phyloP scores from a whole-genome alignment of 1,284 basidiomycete species.

The Hymenochaete sp. region DNA sequence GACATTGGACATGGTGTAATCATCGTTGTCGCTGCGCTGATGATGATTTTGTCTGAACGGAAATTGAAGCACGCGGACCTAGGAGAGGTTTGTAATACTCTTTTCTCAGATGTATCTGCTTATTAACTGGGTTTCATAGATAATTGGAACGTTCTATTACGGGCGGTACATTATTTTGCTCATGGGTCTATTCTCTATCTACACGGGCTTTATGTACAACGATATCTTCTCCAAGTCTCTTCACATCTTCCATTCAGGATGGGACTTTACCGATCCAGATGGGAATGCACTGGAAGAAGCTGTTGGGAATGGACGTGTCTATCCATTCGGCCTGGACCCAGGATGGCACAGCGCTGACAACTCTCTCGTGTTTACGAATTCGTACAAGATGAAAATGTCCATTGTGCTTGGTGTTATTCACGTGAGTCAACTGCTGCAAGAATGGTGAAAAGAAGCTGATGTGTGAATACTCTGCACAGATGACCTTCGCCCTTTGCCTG shows the following conservation, averaged over 20 bases:
- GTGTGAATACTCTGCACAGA: conserved; percentile 42
- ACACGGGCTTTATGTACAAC: conserved; percentile 98
- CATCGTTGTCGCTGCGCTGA: conserved; percentile 67
- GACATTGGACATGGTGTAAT: conserved; percentile 95
- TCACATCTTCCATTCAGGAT: conserved; percentile 83
- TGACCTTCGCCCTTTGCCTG: conserved; percentile 96
- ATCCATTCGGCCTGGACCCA: conserved; percentile 93
- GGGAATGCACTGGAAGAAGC: conserved; percentile 45
- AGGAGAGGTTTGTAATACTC: conserved; percentile 49
- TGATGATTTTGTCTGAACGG: conserved; percentile 84
- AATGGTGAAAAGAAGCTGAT: conserved; percentile 4
- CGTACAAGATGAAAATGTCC: conserved; percentile 99
- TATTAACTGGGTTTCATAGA: conserved; percentile 36
- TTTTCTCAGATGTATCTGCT: conserved; percentile 16
- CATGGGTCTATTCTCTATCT: conserved; percentile 94
- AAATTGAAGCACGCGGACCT: conserved; percentile 70
- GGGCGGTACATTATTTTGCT: conserved; percentile 97
- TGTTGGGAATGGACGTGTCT: conserved; percentile 56
- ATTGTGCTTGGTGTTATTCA: conserved; percentile 96
- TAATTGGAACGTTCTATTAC: conserved; percentile 86
- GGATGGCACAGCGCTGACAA: conserved; percentile 95
- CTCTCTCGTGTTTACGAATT: conserved; percentile 90
- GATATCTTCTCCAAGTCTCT: conserved; percentile 96
- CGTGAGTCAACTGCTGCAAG: conserved; percentile 42
- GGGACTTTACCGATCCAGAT: conserved; percentile 62